Percentiles rank a stretch among this genome's conserved stretches.
Conservation (phyloP, 768 basidiomycete genomes). For the Mycena belliarum region DNA sequence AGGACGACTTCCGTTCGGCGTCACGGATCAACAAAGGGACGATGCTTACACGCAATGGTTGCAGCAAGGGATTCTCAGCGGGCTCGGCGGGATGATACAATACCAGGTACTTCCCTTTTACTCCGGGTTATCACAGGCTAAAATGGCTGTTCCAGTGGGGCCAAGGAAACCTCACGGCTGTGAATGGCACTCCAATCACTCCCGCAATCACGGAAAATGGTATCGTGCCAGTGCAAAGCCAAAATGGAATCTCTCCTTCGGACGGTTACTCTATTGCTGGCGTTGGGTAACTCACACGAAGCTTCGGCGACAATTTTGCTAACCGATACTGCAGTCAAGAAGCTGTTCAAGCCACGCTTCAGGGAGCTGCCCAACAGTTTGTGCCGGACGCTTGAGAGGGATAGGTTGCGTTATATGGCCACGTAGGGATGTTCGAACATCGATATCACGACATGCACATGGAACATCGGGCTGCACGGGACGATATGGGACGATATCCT, state of each 20-base stretch:
- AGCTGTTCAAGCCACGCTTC: slow-evolving; percentile 32
- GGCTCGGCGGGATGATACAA: slow-evolving; percentile 47
- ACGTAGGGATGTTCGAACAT: neutral
- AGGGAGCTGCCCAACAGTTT: slow-evolving; percentile 36
- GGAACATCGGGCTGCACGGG: slow-evolving; percentile 1
- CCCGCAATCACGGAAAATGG: slow-evolving; percentile 34
- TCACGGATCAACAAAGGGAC: slow-evolving; percentile 53
- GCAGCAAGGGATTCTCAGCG: slow-evolving; percentile 36
- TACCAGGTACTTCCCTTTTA: slow-evolving; percentile 39
- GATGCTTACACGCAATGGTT: slow-evolving; percentile 59
- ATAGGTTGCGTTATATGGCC: neutral
- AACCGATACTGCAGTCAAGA: slow-evolving; percentile 26
- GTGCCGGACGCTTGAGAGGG: slow-evolving; percentile 26
- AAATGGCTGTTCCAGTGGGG: slow-evolving; percentile 48
- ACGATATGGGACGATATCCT: slow-evolving; percentile 4
- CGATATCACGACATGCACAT: neutral
- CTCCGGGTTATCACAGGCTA: slow-evolving; percentile 20
- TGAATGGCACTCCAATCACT: slow-evolving; percentile 47
- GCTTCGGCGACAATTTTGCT: neutral
- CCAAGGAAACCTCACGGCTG: slow-evolving; percentile 48
- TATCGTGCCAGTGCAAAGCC: slow-evolving; percentile 29
- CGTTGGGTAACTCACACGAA: slow-evolving; percentile 34
- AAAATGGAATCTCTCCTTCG: slow-evolving; percentile 58
- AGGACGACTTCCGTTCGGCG: slow-evolving; percentile 41
- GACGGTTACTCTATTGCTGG: slow-evolving; percentile 60